Evolutionary conservation across 495 filamentous ascomycete genomes (phyloP), one percentile per base, ranked within the genome.

Genomic region (Jackrogersella minutella): DNA sequence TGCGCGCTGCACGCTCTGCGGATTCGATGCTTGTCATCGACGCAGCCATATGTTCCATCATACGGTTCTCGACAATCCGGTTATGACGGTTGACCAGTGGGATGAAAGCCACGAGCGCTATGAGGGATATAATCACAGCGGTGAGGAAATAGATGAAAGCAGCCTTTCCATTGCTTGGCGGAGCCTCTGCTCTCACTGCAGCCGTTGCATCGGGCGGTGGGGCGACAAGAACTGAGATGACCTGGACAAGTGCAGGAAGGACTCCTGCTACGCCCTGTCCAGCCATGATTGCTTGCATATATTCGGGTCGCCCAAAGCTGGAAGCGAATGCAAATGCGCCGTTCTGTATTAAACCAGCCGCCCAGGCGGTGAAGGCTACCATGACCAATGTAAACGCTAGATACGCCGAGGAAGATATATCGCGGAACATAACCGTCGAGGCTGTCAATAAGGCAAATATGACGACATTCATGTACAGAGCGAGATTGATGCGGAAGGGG

Each of bases 261-360:
- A 99, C 93, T 30, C 95, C 95, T 1, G 95, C 93, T 5, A 98
- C 81, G 13, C 88, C 96, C 75, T 99, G 95, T 7, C 95, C 95
- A 21, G 88, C 87, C 96, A 99, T 98, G 75, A 98, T 93, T 16
- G 89, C 95, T 76, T 97, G 93, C 49, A 91, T 97, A 78, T 97
- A 98, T 68, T 92, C 88, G 13, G 90, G 85, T 50, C 90, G 77
- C 16, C 88, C 92, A 66, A 97, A 97, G 24, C 90, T 89, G 6
- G 92, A 85, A 9, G 91, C 93, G 71, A 93, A 97, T 5, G 96
- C 90, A 75, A 97, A 98, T 31, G 93, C 86, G 46, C 96, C 95
- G 74, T 98, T 98, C 78, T 97, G 95, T 73, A 90, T 91, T 55
- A 98, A 80, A 0, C 91, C 96, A 0, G 93, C 87, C 0, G 91